Evolutionary conservation across 345 rosid species (phyloP), one percentile per base, ranked within the genome.

Genomic region (Brassica rapa): DNA sequence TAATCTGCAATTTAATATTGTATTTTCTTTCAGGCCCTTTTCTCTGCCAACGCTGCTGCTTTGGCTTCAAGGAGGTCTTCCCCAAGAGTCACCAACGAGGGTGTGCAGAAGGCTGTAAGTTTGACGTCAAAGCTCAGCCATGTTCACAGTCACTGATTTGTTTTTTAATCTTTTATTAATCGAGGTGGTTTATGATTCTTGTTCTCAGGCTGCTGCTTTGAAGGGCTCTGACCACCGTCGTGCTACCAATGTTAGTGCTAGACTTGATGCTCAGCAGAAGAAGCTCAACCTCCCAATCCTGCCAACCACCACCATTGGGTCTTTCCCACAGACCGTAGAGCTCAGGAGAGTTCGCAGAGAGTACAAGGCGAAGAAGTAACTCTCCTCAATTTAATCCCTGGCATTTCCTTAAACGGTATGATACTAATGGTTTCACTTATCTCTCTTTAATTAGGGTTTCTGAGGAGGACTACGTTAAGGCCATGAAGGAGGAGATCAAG

Each of bases 331-430:
- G 77, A 94, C 97, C 12, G 55, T 88, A 32, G 97, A 92, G 81
- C 95, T 94, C 71, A 91, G 98, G 83, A 94, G 93, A 87, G 97
- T 94, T 71, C 98, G 98, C 80, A 94, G 97, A 77, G 98, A 91
- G 78, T 94, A 89, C 89, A 94, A 94, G 86, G 98, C 98, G 10
- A 94, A 94, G 62, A 94, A 92, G 98, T 89, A 73, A 87, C 61
- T 60, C 30, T 70, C 68, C 39, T 63, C 23, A 25, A 62, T 77
- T 69, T 24, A 39, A 25, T 21, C 16, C 10, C 56, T 37, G 24
- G 9, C 14, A 32, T 81, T 10, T 57, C 63, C 41, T 25, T 19
- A 4, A 10, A 14, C 2, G 46, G 12, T 57, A 56, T 39, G 60
- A n/a, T 80, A 39, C 53, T 55, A 6, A 79, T 97, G 2, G 8